A percentile compares a stretch with the other conserved stretches of the same genome.
These are phyloP conservation scores for Candida mesenterica DNA, from an alignment of 1,139 yeast species.

Conservation along the genomic window DNA sequence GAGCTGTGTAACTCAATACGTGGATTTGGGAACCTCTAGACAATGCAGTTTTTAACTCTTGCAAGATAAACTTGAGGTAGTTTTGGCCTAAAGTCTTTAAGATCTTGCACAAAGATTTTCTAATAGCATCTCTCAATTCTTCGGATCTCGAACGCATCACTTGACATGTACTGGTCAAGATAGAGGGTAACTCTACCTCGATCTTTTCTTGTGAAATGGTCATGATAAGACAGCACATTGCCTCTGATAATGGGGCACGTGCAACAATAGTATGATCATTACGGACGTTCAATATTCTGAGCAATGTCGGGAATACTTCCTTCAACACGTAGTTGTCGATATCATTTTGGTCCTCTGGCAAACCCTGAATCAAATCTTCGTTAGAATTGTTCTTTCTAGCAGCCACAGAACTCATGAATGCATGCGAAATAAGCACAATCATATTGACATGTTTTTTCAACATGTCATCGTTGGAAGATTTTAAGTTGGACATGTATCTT, in stretches of 20 bases:
- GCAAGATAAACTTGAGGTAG: conserved; percentile 70
- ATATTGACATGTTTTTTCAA: conserved; percentile 62
- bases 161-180: conserved; percentile 82
- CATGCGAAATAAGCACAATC: conserved; percentile 60
- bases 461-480: conserved; percentile 44
- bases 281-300: conserved; percentile 57
- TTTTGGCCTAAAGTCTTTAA: conserved; percentile 65
- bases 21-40: conserved; percentile 92
- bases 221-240: conserved; percentile 66
- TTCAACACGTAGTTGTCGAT: conserved; percentile 53
- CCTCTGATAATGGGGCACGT: conserved; percentile 81
- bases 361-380: conserved; percentile 23
- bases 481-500: conserved; percentile 63
- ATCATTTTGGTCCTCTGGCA: conserved; percentile 38
- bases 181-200: conserved; percentile 69
- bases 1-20: conserved; percentile 85
- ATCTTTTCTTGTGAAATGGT: conserved; percentile 60
- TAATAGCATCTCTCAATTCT: conserved; percentile 82
- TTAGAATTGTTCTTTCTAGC: conserved; percentile 9
- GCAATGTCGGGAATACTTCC: conserved; percentile 63
- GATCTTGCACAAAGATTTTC: conserved; percentile 72
- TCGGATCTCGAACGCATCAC: conserved; percentile 83
- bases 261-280: conserved; percentile 76
- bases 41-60: conserved; percentile 76
- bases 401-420: conserved; percentile 33